A percentile compares a stretch with the other conserved stretches of the same genome.
These are phyloP conservation scores for Sclerotinia spermophila DNA, from an alignment of 2,329 filamentous ascomycete genomes.

Conservation along the genomic window DNA sequence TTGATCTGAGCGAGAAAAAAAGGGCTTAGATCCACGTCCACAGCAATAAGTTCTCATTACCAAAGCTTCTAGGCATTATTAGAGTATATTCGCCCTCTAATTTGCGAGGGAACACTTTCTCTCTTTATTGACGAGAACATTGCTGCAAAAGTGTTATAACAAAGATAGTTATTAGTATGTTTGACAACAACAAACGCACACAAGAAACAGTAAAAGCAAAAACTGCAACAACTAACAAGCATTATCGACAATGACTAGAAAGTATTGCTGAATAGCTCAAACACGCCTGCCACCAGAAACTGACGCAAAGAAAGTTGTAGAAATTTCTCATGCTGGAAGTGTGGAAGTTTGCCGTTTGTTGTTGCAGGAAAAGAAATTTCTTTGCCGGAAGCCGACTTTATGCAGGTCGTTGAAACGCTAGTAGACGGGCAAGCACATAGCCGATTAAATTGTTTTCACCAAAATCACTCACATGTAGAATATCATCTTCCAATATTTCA, in stretches of 20 bases:
- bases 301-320: not conserved
- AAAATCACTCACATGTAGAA: not conserved
- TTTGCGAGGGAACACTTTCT: not conserved
- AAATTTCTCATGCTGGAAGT: not conserved
- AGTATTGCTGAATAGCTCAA: not conserved
- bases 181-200: not conserved
- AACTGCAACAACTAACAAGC: not conserved
- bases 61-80: not conserved
- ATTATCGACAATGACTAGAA: not conserved
- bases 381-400: not conserved
- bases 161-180: not conserved
- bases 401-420: not conserved
- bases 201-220: not conserved
- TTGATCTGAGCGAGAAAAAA: not conserved
- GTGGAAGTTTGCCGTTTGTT: not conserved
- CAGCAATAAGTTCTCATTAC: not conserved
- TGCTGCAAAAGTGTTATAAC: not conserved
- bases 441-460: not conserved
- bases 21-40: not conserved
- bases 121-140: not conserved
- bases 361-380: not conserved
- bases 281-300: not conserved
- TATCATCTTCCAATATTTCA: not conserved
- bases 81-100: not conserved
- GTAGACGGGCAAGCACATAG: not conserved